Conservation (phyloP, 2,329 filamentous ascomycete genomes). For the Trichoderma afroharzianum region DNA sequence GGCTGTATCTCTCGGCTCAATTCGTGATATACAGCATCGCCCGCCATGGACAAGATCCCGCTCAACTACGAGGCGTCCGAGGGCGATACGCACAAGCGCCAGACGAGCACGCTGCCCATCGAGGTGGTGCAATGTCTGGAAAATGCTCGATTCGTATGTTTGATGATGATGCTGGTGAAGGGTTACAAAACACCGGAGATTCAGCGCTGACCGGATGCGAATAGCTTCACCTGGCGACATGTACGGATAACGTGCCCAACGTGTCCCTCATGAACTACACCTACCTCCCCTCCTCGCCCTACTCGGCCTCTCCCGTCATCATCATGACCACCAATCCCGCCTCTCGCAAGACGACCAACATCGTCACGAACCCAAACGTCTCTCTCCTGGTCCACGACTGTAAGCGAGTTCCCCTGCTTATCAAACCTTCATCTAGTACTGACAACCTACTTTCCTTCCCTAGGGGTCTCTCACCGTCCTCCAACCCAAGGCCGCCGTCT, state of each 20-base stretch:
- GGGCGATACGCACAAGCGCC: conserved; percentile 66
- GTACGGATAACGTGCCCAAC: conserved; percentile 76
- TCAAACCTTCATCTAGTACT: background rate
- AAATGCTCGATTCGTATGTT: conserved; percentile 85
- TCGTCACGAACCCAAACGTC: conserved; percentile 79
- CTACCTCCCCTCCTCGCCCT: conserved; percentile 78
- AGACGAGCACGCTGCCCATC: conserved; percentile 66
- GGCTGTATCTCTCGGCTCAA: conserved; percentile 4
- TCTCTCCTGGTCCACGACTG: conserved; percentile 95
- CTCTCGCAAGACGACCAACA: conserved; percentile 77
- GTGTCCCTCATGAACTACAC: conserved; percentile 99
- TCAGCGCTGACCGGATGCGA: background rate
- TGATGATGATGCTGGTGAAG: conserved; percentile 50
- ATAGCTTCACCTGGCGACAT: conserved; percentile 93
- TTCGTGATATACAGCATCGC: background rate
- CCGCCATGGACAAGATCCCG: conserved; percentile 59
- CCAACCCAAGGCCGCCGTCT: conserved; percentile 63
- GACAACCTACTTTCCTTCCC: background rate
- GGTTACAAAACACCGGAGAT: background rate
- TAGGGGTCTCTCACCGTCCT: conserved; percentile 85
- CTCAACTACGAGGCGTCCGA: conserved; percentile 74
- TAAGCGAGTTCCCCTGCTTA: conserved; percentile 27
- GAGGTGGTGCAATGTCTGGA: conserved; percentile 90
- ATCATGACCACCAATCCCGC: conserved; percentile 87
- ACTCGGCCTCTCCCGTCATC: conserved; percentile 71